These are phyloP conservation scores for Mallotus repandus DNA, from an alignment of 441 rosid species.

Conservation along the genomic window DNA sequence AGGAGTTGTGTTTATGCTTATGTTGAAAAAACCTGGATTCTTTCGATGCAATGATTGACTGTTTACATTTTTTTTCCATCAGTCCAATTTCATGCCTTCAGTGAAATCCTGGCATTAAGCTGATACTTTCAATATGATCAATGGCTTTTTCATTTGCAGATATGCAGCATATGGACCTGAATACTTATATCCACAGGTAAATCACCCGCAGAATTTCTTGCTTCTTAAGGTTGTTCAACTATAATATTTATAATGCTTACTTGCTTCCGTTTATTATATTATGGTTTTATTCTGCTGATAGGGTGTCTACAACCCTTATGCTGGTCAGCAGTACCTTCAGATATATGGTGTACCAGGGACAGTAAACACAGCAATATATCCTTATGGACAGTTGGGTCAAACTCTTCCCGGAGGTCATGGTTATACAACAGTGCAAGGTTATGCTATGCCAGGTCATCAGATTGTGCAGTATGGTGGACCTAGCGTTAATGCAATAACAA, in stretches of 20 bases:
- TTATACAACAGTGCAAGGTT: constrained; percentile 69
- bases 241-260: constrained; percentile 16
- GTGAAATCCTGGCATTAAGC: constrained; percentile 9
- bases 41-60: not conserved
- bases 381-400: constrained; percentile 70
- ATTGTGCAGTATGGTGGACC: constrained; percentile 70
- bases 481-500: constrained; percentile 53
- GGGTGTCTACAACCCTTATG: constrained; percentile 82
- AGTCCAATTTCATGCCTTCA: not conserved
- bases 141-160: constrained; percentile 41
- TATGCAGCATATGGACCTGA: constrained; percentile 75
- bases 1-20: constrained; percentile 19
- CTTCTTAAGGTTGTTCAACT: not conserved
- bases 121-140: constrained; percentile 11
- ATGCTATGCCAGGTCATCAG: constrained; percentile 76
- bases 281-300: constrained; percentile 29
- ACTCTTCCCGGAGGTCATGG: constrained; percentile 63
- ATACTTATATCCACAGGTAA: constrained; percentile 75
- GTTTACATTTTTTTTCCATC: constrained; percentile 2
- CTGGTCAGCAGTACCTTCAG: constrained; percentile 85
- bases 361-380: constrained; percentile 57
- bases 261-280: constrained; percentile 9
- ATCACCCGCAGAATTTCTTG: constrained; percentile 7
- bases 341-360: constrained; percentile 75
- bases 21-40: constrained; percentile 2